Evolutionary conservation across 202 grass and related monocot genomes (phyloP).

Genomic region (Digitaria exilis): DNA sequence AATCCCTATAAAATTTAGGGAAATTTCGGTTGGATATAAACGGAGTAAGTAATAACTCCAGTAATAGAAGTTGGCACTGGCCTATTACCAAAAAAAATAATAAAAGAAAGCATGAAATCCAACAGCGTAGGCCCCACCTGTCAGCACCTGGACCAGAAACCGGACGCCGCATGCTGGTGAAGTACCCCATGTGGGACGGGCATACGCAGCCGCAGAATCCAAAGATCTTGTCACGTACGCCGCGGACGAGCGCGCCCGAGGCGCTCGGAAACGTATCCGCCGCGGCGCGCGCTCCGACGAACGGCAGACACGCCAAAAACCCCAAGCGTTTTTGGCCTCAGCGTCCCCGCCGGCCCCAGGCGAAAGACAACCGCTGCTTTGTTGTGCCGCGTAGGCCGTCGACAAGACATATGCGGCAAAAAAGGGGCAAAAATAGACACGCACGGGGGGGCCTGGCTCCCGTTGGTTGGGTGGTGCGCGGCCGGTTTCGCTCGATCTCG

Average conservation of each 20-base stretch:
- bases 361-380: constrained; percentile 23
- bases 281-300: too few relatives aligned
- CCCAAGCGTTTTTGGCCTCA: too few relatives aligned
- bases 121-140: neutral
- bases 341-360: constrained; percentile 31
- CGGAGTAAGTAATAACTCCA: too few relatives aligned
- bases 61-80: neutral
- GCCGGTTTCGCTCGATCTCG: neutral
- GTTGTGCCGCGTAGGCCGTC: constrained; percentile 35
- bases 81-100: too few relatives aligned
- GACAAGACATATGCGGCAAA: constrained; percentile 37
- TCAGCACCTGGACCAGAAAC: constrained; percentile 32
- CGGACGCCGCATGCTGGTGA: constrained; percentile 11
- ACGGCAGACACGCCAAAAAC: too few relatives aligned
- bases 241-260: constrained; percentile 9
- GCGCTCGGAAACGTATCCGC: neutral
- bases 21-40: too few relatives aligned
- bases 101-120: too few relatives aligned
- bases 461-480: neutral
- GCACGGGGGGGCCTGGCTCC: neutral
- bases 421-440: neutral
- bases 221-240: constrained; percentile 24
- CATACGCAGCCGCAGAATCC: constrained; percentile 38
- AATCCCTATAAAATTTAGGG: too few relatives aligned
- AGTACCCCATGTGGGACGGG: constrained; percentile 43